Conservation (phyloP, 2,329 filamentous ascomycete species). For the Thermoascus crustaceus region DNA sequence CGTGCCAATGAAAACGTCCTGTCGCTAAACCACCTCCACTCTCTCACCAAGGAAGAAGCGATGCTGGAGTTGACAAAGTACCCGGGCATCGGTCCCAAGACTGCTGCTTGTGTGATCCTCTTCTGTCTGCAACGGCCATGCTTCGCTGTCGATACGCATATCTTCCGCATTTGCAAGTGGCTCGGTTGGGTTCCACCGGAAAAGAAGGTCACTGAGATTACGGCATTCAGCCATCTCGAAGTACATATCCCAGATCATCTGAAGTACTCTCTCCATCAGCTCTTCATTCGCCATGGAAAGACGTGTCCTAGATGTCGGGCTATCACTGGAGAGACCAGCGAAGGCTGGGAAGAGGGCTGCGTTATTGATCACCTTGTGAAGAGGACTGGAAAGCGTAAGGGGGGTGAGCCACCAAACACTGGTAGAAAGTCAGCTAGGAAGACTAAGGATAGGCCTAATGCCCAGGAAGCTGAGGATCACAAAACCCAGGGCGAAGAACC, state of each 20-base stretch:
- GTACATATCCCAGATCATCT: constrained; percentile 53
- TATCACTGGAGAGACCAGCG: constrained; percentile 51
- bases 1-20: constrained; percentile 52
- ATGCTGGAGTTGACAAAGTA: constrained; percentile 51
- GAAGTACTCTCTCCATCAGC: constrained; percentile 56
- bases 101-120: constrained; percentile 55
- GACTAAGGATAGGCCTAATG: constrained; percentile 5
- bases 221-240: constrained; percentile 53
- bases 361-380: constrained; percentile 56
- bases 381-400: constrained; percentile 45
- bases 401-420: too few relatives aligned
- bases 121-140: constrained; percentile 57
- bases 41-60: constrained; percentile 47
- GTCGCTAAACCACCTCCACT: constrained; percentile 55
- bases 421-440: not conserved
- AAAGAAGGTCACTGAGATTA: constrained; percentile 37
- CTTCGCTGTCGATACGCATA: constrained; percentile 60
- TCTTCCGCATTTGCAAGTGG: constrained; percentile 56
- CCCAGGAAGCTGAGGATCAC: constrained; percentile 4
- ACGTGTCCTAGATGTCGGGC: constrained; percentile 53
- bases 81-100: constrained; percentile 59
- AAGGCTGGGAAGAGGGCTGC: constrained; percentile 57
- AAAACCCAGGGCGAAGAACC: not conserved
- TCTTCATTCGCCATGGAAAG: constrained; percentile 57
- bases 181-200: constrained; percentile 53